Evolutionary conservation across 2,329 filamentous ascomycete genomes (phyloP).

Genomic region (Fusarium abutilonis): DNA sequence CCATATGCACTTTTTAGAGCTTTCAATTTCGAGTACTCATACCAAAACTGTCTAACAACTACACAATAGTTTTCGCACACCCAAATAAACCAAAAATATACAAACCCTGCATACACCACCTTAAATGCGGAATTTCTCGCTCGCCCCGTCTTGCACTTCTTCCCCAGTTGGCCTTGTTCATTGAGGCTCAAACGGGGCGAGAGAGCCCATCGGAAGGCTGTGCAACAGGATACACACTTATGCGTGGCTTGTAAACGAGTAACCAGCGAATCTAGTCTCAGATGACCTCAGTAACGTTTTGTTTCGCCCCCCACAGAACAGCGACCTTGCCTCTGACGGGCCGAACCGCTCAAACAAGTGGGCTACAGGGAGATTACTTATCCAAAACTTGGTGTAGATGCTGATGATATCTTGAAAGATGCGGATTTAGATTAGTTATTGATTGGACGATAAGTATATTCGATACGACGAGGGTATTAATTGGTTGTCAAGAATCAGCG

Average conservation of each 20-base stretch:
- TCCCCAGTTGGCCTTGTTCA: background rate
- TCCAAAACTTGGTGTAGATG: conserved; percentile 6
- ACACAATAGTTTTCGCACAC: too few species aligned
- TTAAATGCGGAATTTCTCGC: too few species aligned
- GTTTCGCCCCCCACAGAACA: background rate
- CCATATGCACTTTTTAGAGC: too few species aligned
- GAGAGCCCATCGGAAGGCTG: background rate
- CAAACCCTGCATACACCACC: too few species aligned
- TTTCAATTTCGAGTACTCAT: too few species aligned
- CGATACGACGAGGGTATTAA: conserved; percentile 15
- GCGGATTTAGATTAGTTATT: background rate
- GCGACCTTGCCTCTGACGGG: conserved; percentile 5
- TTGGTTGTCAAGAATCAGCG: conserved; percentile 16
- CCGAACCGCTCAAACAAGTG: conserved; percentile 5
- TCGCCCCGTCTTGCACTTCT: background rate
- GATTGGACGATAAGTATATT: conserved; percentile 1
- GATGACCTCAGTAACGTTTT: conserved; percentile 6
- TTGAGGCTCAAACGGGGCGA: conserved; percentile 6
- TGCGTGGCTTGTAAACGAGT: conserved; percentile 14
- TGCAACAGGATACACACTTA: background rate
- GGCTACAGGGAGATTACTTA: conserved; percentile 28
- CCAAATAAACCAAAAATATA: too few species aligned
- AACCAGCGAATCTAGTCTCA: background rate
- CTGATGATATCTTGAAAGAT: conserved; percentile 5
- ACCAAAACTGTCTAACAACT: too few species aligned